Percentiles rank a stretch among this genome's conserved stretches.
These are phyloP conservation scores for Dipteronia dyeriana DNA, from an alignment of 345 rosid genomes.

Conservation along the genomic window DNA sequence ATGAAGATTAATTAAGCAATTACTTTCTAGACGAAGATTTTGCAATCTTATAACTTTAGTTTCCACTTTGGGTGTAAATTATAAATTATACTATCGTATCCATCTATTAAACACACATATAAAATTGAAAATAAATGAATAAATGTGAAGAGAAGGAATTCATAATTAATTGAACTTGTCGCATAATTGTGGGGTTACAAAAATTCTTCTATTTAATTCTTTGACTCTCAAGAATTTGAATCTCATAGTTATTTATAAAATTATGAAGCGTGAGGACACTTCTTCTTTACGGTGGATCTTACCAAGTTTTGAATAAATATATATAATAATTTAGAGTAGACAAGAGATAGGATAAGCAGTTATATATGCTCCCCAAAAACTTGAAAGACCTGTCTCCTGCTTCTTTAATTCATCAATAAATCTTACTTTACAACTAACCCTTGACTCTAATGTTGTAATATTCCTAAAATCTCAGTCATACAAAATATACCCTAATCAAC, in stretches of 20 bases:
- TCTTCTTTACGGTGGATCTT: too few relatives aligned
- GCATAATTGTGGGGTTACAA: neutral
- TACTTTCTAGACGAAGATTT: neutral
- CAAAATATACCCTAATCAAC: constrained; percentile 7
- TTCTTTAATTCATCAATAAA: neutral
- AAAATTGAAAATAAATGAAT: too few relatives aligned
- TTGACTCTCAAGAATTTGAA: too few relatives aligned
- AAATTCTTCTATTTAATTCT: neutral
- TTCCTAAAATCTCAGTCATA: constrained; percentile 2
- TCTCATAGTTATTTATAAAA: too few relatives aligned
- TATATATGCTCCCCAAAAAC: constrained; percentile 15
- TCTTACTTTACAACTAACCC: constrained; percentile 8
- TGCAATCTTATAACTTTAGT: too few relatives aligned
- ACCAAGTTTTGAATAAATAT: too few relatives aligned
- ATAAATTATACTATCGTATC: too few relatives aligned
- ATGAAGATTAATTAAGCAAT: constrained; percentile 3
- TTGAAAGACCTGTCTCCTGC: constrained; percentile 17
- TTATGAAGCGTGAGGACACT: too few relatives aligned
- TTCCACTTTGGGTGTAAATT: too few relatives aligned
- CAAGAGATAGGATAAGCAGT: too few relatives aligned
- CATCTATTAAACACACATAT: too few relatives aligned
- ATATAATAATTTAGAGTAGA: neutral
- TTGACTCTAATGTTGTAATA: constrained; percentile 8
- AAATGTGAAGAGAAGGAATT: neutral
- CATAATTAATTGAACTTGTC: neutral